A percentile compares a stretch with the other conserved stretches of the same genome.
Evolutionary conservation across 805 yeast species (phyloP).

Genomic region (Saccharomyces kudriavzevii): DNA sequence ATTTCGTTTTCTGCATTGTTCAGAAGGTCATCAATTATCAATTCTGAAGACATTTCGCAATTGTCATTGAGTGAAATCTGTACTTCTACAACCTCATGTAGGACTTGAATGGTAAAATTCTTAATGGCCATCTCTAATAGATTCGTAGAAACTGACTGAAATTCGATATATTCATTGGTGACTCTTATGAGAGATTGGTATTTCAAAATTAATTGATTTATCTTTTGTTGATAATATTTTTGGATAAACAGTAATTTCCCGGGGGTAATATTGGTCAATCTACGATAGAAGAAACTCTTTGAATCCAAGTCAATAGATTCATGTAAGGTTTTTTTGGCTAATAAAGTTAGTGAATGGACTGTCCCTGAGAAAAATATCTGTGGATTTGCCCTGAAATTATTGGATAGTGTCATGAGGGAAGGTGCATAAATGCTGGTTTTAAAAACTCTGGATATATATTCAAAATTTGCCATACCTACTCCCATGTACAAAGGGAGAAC

Average conservation of each 20-base stretch:
- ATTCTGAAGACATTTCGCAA: constrained; percentile 1
- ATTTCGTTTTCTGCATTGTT: neutral
- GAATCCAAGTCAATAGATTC: constrained; percentile 6
- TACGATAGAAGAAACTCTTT: constrained; percentile 11
- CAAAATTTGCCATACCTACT: constrained; percentile 16
- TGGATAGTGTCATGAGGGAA: constrained; percentile 3
- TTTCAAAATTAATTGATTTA: constrained; percentile 23
- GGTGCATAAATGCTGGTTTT: constrained; percentile 18
- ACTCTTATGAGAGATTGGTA: constrained; percentile 22
- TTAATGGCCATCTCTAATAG: constrained; percentile 18
- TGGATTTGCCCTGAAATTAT: constrained; percentile 1
- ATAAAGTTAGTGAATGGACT: constrained; percentile 11
- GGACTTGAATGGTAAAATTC: constrained; percentile 19
- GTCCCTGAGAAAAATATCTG: constrained; percentile 17
- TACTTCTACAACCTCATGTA: constrained; percentile 25
- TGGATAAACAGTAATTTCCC: constrained; percentile 19
- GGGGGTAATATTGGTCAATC: constrained; percentile 16
- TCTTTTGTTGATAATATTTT: constrained; percentile 12
- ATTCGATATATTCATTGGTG: constrained; percentile 17
- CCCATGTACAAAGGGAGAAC: constrained; percentile 19
- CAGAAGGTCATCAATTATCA: constrained; percentile 3
- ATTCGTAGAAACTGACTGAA: constrained; percentile 16
- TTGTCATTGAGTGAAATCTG: constrained; percentile 11
- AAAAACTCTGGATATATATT: constrained; percentile 10
- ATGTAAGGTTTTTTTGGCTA: constrained; percentile 14